Conservation (phyloP, 2,329 filamentous ascomycete species). For the Coniochaeta prunicola region DNA sequence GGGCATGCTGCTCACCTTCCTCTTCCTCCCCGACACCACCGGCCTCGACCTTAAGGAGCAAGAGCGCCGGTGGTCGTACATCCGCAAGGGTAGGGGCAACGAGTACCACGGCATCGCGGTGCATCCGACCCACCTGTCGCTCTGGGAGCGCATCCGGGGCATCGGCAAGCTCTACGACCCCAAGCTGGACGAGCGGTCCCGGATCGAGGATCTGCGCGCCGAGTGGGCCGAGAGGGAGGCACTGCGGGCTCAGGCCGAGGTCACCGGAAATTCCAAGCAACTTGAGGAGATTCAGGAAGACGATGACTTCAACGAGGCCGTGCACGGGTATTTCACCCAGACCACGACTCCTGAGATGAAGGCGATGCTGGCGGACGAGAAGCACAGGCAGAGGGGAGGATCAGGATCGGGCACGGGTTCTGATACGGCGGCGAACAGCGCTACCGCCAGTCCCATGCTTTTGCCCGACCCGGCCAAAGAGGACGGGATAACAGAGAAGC, state of each 20-base stretch:
- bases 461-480: not conserved
- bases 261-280: conserved; percentile 21
- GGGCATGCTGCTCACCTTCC: conserved; percentile 72
- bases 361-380: conserved; percentile 2
- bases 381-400: conserved; percentile 7
- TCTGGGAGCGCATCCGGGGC: conserved; percentile 79
- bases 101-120: conserved; percentile 94
- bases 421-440: not conserved
- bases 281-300: conserved; percentile 28
- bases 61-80: conserved; percentile 86
- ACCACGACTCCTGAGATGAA: conserved; percentile 14
- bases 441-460: not conserved
- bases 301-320: conserved; percentile 44
- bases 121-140: conserved; percentile 77
- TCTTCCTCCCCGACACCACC: conserved; percentile 95
- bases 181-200: conserved; percentile 72
- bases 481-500: not conserved
- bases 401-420: conserved; percentile 5
- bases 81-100: conserved; percentile 65
- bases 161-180: conserved; percentile 78
- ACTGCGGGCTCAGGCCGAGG: conserved; percentile 23
- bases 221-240: conserved; percentile 53
- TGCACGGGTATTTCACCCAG: conserved; percentile 46
- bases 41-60: conserved; percentile 96
- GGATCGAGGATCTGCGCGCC: conserved; percentile 72